A percentile compares a stretch with the other conserved stretches of the same genome.
phyloP scores from a whole-genome alignment of 176 grass and related monocot genomes.

The Aegilops tauschii region DNA sequence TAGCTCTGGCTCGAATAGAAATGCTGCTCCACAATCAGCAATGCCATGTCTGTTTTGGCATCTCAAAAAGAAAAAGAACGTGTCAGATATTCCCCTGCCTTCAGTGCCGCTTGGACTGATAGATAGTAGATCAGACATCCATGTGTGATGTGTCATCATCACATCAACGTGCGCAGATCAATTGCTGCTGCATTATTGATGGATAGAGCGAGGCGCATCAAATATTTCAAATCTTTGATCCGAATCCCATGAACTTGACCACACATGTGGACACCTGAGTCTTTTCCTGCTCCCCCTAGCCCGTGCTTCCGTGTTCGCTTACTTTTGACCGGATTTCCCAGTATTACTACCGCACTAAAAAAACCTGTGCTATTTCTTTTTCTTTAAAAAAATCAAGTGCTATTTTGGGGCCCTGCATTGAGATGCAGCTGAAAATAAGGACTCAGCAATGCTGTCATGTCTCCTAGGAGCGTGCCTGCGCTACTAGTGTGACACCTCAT shows the following conservation, averaged over 20 bases:
- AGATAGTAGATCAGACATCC: slow-evolving; percentile 5
- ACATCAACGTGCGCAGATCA: slow-evolving; percentile 8
- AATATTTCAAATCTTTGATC: not conserved
- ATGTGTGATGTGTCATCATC: slow-evolving; percentile 4
- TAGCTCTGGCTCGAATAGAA: not conserved
- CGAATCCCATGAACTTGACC: slow-evolving; percentile 42
- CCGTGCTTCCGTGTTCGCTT: not conserved
- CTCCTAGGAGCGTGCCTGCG: not conserved
- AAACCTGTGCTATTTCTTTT: not conserved
- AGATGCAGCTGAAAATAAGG: not conserved
- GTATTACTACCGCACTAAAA: not conserved
- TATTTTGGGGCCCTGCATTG: not conserved
- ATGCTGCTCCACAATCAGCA: no score
- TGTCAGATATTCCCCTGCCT: slow-evolving; percentile 72
- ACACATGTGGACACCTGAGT: slow-evolving; percentile 25
- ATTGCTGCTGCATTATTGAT: slow-evolving; percentile 26
- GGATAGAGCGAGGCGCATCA: not conserved
- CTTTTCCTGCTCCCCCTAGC: slow-evolving; percentile 29
- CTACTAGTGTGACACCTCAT: not conserved
- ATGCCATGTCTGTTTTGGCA: not conserved
- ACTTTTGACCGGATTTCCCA: slow-evolving; percentile 47
- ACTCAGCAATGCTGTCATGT: slow-evolving; percentile 23
- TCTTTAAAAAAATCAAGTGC: no score
- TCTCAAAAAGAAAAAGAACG: slow-evolving; percentile 9
- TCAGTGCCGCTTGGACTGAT: slow-evolving; percentile 14